Evolutionary conservation across 805 yeast genomes (phyloP).

Genomic region (Candida andamanensis): DNA sequence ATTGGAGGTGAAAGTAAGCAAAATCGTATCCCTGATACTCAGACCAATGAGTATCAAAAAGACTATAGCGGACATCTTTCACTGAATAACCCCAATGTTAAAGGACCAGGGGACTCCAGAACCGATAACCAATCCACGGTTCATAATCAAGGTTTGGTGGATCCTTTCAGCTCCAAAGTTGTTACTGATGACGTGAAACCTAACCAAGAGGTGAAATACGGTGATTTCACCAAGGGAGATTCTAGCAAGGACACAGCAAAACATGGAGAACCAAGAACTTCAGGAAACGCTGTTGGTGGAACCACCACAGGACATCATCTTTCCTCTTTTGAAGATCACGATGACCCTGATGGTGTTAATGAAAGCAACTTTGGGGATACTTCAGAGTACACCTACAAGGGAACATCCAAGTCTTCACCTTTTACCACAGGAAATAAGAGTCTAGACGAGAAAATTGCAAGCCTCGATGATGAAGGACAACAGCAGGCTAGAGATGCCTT

Average conservation of each 20-base stretch:
- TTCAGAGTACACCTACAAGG: slow-evolving; percentile 5
- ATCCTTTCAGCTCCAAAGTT: slow-evolving; percentile 5
- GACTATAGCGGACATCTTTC: no score
- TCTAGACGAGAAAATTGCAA: slow-evolving; percentile 31
- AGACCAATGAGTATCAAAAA: no score
- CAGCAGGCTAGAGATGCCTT: slow-evolving; percentile 37
- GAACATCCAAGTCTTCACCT: not conserved
- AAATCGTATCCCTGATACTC: no score
- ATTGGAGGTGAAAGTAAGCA: slow-evolving; percentile 16
- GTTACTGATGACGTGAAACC: no score
- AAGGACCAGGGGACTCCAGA: no score
- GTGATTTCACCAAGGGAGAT: not conserved
- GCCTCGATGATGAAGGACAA: slow-evolving; percentile 30
- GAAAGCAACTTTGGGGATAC: slow-evolving; percentile 4
- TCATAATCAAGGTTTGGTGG: no score
- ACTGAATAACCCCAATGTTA: no score
- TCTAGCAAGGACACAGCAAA: no score
- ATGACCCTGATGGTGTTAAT: slow-evolving; percentile 4
- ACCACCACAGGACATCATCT: slow-evolving; percentile 6
- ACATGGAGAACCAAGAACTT: no score
- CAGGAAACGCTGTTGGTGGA: slow-evolving; percentile 2
- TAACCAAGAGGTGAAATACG: no score
- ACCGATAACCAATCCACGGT: no score
- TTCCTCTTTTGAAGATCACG: slow-evolving; percentile 12
- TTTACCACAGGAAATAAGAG: slow-evolving; percentile 33